Base-by-base conservation (phyloP, 2,329 filamentous ascomycete species). In the Diplodia seriata region DNA sequence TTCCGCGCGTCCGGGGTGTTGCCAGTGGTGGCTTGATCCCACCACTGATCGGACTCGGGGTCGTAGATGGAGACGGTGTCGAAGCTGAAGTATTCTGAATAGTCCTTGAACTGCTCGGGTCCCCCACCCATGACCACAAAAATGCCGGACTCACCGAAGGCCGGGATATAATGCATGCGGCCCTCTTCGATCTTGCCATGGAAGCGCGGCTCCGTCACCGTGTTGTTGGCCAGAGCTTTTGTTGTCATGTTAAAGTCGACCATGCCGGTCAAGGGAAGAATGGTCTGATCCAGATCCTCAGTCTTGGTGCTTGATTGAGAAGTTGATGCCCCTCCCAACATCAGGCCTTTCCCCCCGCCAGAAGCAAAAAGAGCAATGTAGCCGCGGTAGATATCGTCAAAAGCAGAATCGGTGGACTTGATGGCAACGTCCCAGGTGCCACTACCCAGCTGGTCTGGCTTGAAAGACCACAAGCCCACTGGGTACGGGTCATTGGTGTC, bases 401-500 rank as follows among this genome's bases (percentile, higher is more conserved):
- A 68, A 7, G 11, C 67, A 20, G 62, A 14, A 12, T 49, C 29
- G 8, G 61, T 57, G 2, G 50, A 31, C 5, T 66, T 38, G 8
- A 68, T 43, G n/a, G 61, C 50, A 29, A 36, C 49, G 31, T 33
- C 47, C 67, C 67, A 69, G 9, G 66, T 53, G 5, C 68, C 68
- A 15, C 26, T 7, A 6, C 68, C 68, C 18, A 11, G 15, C 29
- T 40, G 53, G 31, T 69, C 57, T 4, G 66, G 66, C 20, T 62
- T 59, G 59, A 69, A 69, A 1, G 57, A 64, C 66, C 49, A 68
- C 31, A 69, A 36, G 36, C 66, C 66, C n/a, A 64, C 43, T 11
- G 56, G 57, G 15, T 68, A 66, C 7, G 54, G 56, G 14, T 33
- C 53, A 3, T 53, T 23, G 49, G 3, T 31, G 4, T 23, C 38